Base-by-base conservation (phyloP, 257 asterid species). In the Scutellaria minor region DNA sequence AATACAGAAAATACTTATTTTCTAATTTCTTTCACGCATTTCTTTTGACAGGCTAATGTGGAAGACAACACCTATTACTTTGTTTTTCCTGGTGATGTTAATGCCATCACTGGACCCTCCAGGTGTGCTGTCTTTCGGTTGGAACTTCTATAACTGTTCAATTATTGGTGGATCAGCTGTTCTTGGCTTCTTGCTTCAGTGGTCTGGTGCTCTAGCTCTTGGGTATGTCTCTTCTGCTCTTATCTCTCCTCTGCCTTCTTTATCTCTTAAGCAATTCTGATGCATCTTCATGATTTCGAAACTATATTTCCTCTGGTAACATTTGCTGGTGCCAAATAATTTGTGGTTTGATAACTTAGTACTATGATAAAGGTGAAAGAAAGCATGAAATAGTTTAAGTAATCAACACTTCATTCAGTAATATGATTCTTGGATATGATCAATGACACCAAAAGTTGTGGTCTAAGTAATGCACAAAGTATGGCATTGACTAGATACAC, bases 61-160 rank as follows among this genome's bases (percentile, higher is more conserved):
- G 99, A 94, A 94, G 77, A 94, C 99, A 2, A 94, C 99, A 1
- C 98, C 98, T 9, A 78, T 91, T 79, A 94, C 99, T 3, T 74
- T 94, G 86, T 88, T 94, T 87, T 91, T 94, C 83, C 80, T 94
- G 78, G 84, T 94, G 77, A 80, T 79, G 88, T 70, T 94, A 85
- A 94, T 94, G 98, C 97, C 97, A n/a, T 87, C 78, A 6, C 90
- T 94, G 41, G 99, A 94, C 80, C 99, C 99, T n/a, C 99, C 98
- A 0, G 98, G 99, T 5, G 87, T 83, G 56, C 85, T 89, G 47
- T 85, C 97, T 39, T 94, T 91, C 61, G 41, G 83, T 53, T 94
- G 99, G 99, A 83, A 64, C 78, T 48, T 74, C 24, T 78, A 81
- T 63, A 94, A 88, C 78, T 82, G 86, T 59, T 54, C 90, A 41